phyloP scores from a whole-genome alignment of 2,329 filamentous ascomycete species.

The Colletotrichum gigasporum region DNA sequence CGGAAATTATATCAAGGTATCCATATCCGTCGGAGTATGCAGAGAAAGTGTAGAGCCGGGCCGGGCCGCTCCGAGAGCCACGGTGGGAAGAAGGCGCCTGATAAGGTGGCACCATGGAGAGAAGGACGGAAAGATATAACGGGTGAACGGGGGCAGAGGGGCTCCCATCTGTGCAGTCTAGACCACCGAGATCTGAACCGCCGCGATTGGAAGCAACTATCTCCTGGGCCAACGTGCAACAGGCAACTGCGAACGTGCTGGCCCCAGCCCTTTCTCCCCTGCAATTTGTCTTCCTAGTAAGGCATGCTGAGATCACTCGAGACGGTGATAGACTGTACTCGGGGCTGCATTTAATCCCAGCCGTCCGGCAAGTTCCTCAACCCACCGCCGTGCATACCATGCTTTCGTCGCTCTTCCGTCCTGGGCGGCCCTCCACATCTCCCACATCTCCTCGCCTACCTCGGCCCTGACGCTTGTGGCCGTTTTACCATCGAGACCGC shows the following conservation, averaged over 20 bases:
- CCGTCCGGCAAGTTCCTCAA: constrained; percentile 17
- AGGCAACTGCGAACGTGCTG: not conserved
- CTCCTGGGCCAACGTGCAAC: not conserved
- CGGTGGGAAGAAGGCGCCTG: constrained; percentile 6
- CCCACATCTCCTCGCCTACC: constrained; percentile 38
- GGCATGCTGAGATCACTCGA: not conserved
- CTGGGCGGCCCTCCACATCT: not conserved
- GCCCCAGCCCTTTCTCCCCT: not conserved
- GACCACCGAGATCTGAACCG: not conserved
- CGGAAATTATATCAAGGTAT: too few species aligned
- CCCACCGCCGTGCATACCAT: constrained; percentile 27
- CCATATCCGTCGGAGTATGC: too few species aligned
- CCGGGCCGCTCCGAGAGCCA: not conserved
- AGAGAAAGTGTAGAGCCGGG: too few species aligned
- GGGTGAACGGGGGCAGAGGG: too few species aligned
- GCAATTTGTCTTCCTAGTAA: not conserved
- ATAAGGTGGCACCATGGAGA: not conserved
- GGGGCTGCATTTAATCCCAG: constrained; percentile 16
- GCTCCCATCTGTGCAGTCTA: not conserved
- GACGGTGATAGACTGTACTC: not conserved
- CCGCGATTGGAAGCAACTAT: not conserved
- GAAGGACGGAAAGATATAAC: too few species aligned
- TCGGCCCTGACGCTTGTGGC: constrained; percentile 78
- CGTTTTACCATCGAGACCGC: constrained; percentile 82
- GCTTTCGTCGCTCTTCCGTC: not conserved